A percentile compares a stretch with the other conserved stretches of the same genome.
phyloP scores from a whole-genome alignment of 1,139 yeast species.

The Waltiozyma sp. region DNA sequence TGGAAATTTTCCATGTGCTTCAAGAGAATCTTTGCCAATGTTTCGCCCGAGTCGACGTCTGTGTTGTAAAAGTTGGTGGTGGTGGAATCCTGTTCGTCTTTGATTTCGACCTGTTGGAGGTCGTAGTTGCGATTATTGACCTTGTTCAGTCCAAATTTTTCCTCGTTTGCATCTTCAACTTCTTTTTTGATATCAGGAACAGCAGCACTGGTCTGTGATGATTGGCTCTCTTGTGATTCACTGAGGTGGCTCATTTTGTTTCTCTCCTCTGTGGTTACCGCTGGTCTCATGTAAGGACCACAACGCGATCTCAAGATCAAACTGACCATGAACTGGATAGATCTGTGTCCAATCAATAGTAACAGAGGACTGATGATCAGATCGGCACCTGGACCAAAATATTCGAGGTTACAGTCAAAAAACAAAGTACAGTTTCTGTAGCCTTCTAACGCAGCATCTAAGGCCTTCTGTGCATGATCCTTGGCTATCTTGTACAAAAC shows the following conservation, averaged over 20 bases:
- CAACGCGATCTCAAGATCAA: slow-evolving; percentile 33
- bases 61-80: slow-evolving; percentile 8
- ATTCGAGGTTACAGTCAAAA: slow-evolving; percentile 27
- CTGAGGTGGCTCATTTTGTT: slow-evolving; percentile 2
- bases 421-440: slow-evolving; percentile 28
- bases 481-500: slow-evolving; percentile 23
- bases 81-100: slow-evolving; percentile 5
- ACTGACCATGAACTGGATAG: slow-evolving; percentile 41
- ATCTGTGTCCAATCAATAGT: slow-evolving; percentile 37
- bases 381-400: slow-evolving; percentile 29
- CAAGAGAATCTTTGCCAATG: slow-evolving; percentile 24
- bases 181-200: slow-evolving; percentile 6
- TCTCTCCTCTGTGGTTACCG: slow-evolving; percentile 14
- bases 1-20: slow-evolving; percentile 28
- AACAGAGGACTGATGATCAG: slow-evolving; percentile 34
- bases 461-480: slow-evolving; percentile 28
- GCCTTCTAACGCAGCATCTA: slow-evolving; percentile 29
- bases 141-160: slow-evolving; percentile 3
- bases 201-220: slow-evolving; percentile 1
- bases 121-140: slow-evolving; percentile 15
- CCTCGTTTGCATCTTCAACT: slow-evolving; percentile 5
- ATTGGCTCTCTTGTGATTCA: not conserved
- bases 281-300: slow-evolving; percentile 27
- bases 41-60: slow-evolving; percentile 24
- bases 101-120: slow-evolving; percentile 8